Percentiles rank a stretch among this genome's conserved stretches.
Evolutionary conservation across 495 filamentous ascomycete genomes (phyloP).

Genomic region (Aspergillus conjunctus): DNA sequence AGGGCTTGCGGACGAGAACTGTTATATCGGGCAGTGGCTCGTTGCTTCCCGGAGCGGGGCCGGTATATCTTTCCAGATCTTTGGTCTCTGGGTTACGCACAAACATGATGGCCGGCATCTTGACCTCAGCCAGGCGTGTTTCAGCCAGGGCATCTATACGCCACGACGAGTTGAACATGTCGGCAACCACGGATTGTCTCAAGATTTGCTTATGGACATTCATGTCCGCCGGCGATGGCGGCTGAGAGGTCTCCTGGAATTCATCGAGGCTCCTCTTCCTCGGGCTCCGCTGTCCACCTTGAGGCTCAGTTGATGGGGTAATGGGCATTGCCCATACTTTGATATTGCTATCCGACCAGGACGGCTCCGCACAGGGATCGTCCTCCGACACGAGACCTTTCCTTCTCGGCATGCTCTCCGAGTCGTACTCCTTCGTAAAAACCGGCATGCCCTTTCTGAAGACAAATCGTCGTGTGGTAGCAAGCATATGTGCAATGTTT

Average conservation of each 20-base stretch:
- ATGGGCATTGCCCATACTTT: slow-evolving; percentile 81
- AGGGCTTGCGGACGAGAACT: slow-evolving; percentile 76
- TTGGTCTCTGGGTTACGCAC: slow-evolving; percentile 65
- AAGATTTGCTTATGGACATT: slow-evolving; percentile 50
- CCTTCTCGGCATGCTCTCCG: slow-evolving; percentile 37
- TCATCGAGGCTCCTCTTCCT: slow-evolving; percentile 68
- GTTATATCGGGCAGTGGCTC: slow-evolving; percentile 61
- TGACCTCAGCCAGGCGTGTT: slow-evolving; percentile 63
- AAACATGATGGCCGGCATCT: slow-evolving; percentile 69
- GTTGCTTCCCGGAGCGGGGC: slow-evolving; percentile 58
- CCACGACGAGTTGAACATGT: slow-evolving; percentile 86
- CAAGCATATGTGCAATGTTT: slow-evolving; percentile 77
- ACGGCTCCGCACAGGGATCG: slow-evolving; percentile 55
- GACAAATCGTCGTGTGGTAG: slow-evolving; percentile 83
- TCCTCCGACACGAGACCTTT: slow-evolving; percentile 17
- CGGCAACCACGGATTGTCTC: slow-evolving; percentile 60
- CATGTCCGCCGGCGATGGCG: slow-evolving; percentile 7
- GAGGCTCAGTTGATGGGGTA: slow-evolving; percentile 27
- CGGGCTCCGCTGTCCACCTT: slow-evolving; percentile 34
- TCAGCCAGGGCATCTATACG: slow-evolving; percentile 67
- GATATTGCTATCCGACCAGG: slow-evolving; percentile 73
- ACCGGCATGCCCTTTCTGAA: slow-evolving; percentile 81
- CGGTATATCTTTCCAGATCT: slow-evolving; percentile 64
- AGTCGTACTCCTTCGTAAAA: slow-evolving; percentile 61
- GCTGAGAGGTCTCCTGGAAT: slow-evolving; percentile 39